Evolutionary conservation across 164 flowering plant genomes (phyloP), one percentile per base, ranked within the genome.

Genomic region (Nymphaea thermarum): DNA sequence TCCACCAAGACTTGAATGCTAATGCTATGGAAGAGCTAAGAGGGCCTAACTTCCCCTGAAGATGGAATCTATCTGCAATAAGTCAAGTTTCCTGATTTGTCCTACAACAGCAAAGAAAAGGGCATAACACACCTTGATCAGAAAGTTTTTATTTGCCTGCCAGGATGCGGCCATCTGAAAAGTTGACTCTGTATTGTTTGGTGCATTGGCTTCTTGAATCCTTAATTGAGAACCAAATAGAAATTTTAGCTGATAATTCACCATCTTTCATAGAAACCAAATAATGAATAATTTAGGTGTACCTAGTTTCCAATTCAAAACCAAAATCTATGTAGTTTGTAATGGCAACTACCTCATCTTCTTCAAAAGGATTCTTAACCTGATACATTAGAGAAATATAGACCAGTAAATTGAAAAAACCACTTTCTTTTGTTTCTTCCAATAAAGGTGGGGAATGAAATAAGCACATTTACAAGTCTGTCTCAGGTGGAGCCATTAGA

Each of bases 1-100:
- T 91, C 98, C 98, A 93, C 98, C 97, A 93, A 65, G 98, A 93
- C 81, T 91, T 91, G 77, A 93, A 87, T 65, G 93, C 94, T 73
- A 93, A 70, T 66, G 87, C 83, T 67, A 88, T 18, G 45, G 96
- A 78, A n/a, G 96, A 91, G 79, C 88, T 81, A 4, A 76, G 78
- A 81, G 96, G 88, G 44, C 98, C 91, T 42, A 82, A 59, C 81
- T 93, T 93, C 43, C 90, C 98, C 98, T 93, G 80, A 6, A 25
- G 36, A 25, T 25, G 36, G 36, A 25, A 25, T 25, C 36, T 25
- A 25, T 25, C 0, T 25, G 1, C 36, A 25, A 25, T 25, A 25
- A 25, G 36, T 25, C 36, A 25, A 25, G 36, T 25, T 25, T 25
- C 36, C 36, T 25, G 36, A 25, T 25, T 25, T 25, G 36, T 25